Base-by-base conservation (phyloP, 176 grass and related monocot species). In the Dactylis glomerata region DNA sequence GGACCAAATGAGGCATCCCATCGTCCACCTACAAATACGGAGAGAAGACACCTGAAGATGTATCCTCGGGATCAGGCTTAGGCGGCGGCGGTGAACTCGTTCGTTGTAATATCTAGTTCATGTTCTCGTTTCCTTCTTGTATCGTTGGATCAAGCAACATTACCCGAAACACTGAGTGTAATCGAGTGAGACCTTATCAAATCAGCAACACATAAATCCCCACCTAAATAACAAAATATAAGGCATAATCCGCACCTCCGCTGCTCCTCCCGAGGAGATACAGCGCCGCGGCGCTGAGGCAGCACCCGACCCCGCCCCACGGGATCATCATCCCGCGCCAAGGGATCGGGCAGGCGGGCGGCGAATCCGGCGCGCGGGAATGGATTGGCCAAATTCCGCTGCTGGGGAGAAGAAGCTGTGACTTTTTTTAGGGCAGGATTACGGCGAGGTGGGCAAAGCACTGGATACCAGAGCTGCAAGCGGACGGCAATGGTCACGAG, bases 241-340 rank as follows among this genome's bases (percentile, higher is more conserved):
- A 11, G 3, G 20, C 17, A 74, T 41, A 77, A 76, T 74, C 34
- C 36, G 42, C 68, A 97, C 95, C 93, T 95, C 68, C 96, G 59
- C 93, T 96, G 67, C 89, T 98, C 90, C 93, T 92, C 76, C 96
- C 91, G 54, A 98, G 81, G 11, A 98, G 87, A 85, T 93, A 98
- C 11, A 98, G 86, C 84, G 88, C 93, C 67, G 93, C 91, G 10
- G 96, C 93, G 79, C 91, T 94, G 36, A 94, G 78, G 83, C 93
- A 98, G 86, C 96, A 98, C 31, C 91, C 91, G 22, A 98, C 87
- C 14, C 96, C 93, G 32, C 93, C 87, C 93, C 96, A 98, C 4
- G 96, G 93, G 83, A 98, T 89, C 91, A 96, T 73, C 84, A 80
- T 93, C 73, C n/a, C 66, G 5, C 27, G 42, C 17, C 3, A 5